Evolutionary conservation across 192 early-diverging fungal species (phyloP), one percentile per base, ranked within the genome.

Genomic region (Coemansia sp.): DNA sequence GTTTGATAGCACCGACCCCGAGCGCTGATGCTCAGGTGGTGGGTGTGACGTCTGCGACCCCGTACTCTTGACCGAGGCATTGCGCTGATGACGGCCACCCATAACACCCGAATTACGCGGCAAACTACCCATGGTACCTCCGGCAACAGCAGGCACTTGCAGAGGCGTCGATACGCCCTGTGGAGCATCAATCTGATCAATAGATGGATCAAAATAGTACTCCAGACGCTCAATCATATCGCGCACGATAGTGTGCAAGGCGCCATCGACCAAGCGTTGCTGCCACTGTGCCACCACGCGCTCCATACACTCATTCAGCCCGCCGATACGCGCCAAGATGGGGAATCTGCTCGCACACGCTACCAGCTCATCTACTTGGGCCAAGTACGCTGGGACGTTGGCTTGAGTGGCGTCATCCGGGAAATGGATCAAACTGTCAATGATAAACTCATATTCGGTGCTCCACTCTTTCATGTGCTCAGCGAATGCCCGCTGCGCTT

Each of bases 221-320:
- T 81, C 78, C 21, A 81, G 64, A 4, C 78, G 70, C 67, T 81
- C 78, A 3, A 75, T 57, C 78, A 81, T 70, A 55, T 81, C 78
- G 11, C 78, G 66, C 17, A 81, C 61, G 57, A 81, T 72, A 6
- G 48, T 45, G 10, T 75, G 74, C 41, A 81, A 37, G 7, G 70
- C 70, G 8, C 67, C 64, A 9, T 81, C 78, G 0, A 81, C 53
- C 67, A 81, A 45, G 9, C 66, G 74, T 53, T 65, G 55, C 25
- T 81, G 78, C 78, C 78, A 81, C n/a, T 64, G 57, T 12, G 58
- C 44, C 7, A 66, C 78, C 9, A 76, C 64, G 1, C 74, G 73
- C 11, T 73, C 21, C 5, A 81, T 51, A 19, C 74, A 73, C 34
- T 67, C 74, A 55, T 65, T 60, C 25, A 81, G 70, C 2, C 74